Evolutionary conservation across 2,329 filamentous ascomycete species (phyloP).

Genomic region (Verticillium isaacii): DNA sequence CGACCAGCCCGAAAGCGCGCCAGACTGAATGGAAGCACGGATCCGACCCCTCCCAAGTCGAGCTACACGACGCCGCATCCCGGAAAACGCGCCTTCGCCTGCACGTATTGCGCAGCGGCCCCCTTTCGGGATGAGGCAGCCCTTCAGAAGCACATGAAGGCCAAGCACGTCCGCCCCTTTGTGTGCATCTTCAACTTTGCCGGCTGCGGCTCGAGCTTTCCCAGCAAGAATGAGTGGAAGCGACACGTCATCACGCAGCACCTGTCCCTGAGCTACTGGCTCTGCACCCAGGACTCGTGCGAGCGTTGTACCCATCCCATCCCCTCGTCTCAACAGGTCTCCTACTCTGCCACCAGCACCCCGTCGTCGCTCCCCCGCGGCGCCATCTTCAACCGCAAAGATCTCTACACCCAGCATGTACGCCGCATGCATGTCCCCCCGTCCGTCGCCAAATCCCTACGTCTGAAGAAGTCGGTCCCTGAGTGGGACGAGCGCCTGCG

Average conservation of each 20-base stretch:
- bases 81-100: constrained; percentile 18
- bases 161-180: constrained; percentile 58
- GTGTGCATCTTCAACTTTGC: constrained; percentile 75
- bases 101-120: constrained; percentile 27
- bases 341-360: background rate
- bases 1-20: background rate
- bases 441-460: constrained; percentile 30
- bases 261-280: constrained; percentile 67
- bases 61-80: background rate
- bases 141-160: constrained; percentile 46
- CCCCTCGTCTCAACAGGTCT: constrained; percentile 6
- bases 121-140: constrained; percentile 39
- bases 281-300: constrained; percentile 64
- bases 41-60: background rate
- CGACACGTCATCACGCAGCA: constrained; percentile 81
- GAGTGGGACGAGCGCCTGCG: constrained; percentile 52
- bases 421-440: constrained; percentile 74
- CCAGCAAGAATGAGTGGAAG: constrained; percentile 93
- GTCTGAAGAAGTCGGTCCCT: constrained; percentile 25
- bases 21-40: background rate
- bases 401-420: constrained; percentile 85
- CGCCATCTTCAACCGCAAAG: constrained; percentile 80
- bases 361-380: constrained; percentile 23
- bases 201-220: constrained; percentile 68
- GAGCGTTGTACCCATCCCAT: constrained; percentile 23